Base-by-base conservation (phyloP, 805 yeast species). In the Metschnikowia amazonensis region DNA sequence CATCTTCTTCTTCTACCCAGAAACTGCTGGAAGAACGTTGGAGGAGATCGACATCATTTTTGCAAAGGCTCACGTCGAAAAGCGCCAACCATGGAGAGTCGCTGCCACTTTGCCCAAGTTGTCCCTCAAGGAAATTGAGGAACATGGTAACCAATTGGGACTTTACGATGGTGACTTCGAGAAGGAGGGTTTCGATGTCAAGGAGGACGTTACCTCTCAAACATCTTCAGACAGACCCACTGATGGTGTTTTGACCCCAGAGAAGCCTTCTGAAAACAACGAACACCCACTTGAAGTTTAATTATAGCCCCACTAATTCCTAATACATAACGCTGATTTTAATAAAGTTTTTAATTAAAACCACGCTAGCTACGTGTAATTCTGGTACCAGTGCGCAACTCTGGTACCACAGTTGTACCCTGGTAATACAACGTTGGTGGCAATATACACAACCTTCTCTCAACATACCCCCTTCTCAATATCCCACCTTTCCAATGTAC, bases 21-120 rank as follows among this genome's bases (percentile, higher is more conserved):
- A 68, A 58, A 70, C 74, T 27, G 75, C 70, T 27, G 76, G 72
- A 37, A 64, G 74, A 60, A 55, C 67, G 29, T 70, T 70, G 64
- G 74, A 70, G 63, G 77, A 72, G 58, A 66, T 69, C 45, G 75
- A 72, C 60, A 81, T 82, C 59, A 81, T 84, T 45, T 80, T 71
- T 51, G 86, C 86, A 58, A 79, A 77, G 66, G 77, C 85, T 6
- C 64, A 74, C 53, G 72, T 65, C 37, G 89, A 84, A 49, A 73
- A 74, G 41, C 74, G 74, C 53, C 75, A 72, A 50, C 79, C 84
- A 28, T 83, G 74, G 76, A 72, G 79, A 62, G 83, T 84, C 39
- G 89, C 89, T 42, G 70, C 74, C 32, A 67, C 74, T 45, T 57
- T 84, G 73, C 88, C 88, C 32, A 76, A 75, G 61, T 70, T 84